Base-by-base conservation (phyloP, 805 yeast species). In the Zygoascus flipseniorum region DNA sequence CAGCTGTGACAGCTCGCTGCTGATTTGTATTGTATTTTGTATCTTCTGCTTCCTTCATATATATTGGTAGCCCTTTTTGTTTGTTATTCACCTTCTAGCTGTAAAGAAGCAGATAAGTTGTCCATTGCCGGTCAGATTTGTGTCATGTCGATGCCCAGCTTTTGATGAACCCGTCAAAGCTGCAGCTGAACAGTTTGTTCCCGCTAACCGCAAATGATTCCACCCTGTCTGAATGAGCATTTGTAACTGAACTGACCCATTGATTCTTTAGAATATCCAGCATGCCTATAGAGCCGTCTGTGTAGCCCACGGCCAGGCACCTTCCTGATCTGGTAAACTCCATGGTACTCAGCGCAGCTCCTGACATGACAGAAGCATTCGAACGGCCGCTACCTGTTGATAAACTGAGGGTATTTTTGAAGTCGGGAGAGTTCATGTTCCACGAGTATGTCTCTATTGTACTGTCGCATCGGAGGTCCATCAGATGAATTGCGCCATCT, bases 241-340 rank as follows among this genome's bases (percentile, higher is more conserved):
- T 82, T 14, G 44, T 11, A 50, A 88, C 64, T 18, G 77, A 72
- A 0, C 88, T 89, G 6, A 87, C 79, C 14, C 85, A 69, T 52
- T 79, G 81, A 13, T 80, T 81, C 53, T 78, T 80, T 16, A 89
- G 69, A 1, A 79, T 70, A 65, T 89, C 97, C 93, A 95, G 86
- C 2, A 85, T 75, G 18, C 84, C 69, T 60, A 92, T 83, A 1
- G 86, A 85, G 52, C 78, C 76, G 54, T 89, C 93, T 0, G 89
- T 80, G 64, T 86, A 86, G 51, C 92, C 83, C 1, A 82, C 77
- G 65, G 83, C 85, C 72, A 89, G 68, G 23, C 88, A 66, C 47
- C 97, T 69, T 0, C 96, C 95, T 37, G 89, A 81, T 8, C 68
- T 70, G 47, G 95, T 83, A 61, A 85, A 82, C 64, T 84, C 92